Conservation (phyloP, 495 filamentous ascomycete species). For the Penicillium paxilli region DNA sequence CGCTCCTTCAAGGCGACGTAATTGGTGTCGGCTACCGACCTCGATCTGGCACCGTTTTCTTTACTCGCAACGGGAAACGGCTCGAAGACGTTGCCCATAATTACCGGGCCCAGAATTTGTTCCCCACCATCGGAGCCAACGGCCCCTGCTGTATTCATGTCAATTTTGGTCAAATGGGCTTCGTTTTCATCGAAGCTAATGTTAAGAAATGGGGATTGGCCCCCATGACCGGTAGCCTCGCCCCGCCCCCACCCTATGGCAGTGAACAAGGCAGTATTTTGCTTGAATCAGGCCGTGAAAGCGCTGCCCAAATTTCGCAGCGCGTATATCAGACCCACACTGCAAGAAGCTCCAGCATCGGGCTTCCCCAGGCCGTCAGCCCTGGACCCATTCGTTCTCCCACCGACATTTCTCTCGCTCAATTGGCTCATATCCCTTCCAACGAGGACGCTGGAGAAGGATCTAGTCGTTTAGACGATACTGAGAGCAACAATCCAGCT, state of each 20-base stretch:
- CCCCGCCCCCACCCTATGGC: conserved; percentile 93
- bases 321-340: conserved; percentile 54
- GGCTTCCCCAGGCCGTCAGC: conserved; percentile 71
- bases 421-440: conserved; percentile 67
- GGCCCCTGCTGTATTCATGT: conserved; percentile 91
- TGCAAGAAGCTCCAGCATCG: conserved; percentile 51
- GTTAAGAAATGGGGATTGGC: conserved; percentile 99
- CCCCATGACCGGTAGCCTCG: conserved; percentile 91
- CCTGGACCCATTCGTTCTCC: conserved; percentile 88
- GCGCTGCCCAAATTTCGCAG: conserved; percentile 55
- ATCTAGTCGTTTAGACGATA: conserved; percentile 55
- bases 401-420: conserved; percentile 94
- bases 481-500: conserved; percentile 18
- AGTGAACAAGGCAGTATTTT: conserved; percentile 95
- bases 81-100: conserved; percentile 94
- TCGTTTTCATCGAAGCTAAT: conserved; percentile 98
- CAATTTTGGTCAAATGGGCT: conserved; percentile 96
- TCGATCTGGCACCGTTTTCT: conserved; percentile 92
- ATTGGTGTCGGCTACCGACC: conserved; percentile 95
- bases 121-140: conserved; percentile 92
- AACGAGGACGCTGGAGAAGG: conserved; percentile 77
- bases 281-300: conserved; percentile 79
- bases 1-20: conserved; percentile 88
- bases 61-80: conserved; percentile 96
- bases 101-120: conserved; percentile 91